These are phyloP conservation scores for Magnolia sinica DNA, from an alignment of 164 flowering plant genomes.

Conservation along the genomic window DNA sequence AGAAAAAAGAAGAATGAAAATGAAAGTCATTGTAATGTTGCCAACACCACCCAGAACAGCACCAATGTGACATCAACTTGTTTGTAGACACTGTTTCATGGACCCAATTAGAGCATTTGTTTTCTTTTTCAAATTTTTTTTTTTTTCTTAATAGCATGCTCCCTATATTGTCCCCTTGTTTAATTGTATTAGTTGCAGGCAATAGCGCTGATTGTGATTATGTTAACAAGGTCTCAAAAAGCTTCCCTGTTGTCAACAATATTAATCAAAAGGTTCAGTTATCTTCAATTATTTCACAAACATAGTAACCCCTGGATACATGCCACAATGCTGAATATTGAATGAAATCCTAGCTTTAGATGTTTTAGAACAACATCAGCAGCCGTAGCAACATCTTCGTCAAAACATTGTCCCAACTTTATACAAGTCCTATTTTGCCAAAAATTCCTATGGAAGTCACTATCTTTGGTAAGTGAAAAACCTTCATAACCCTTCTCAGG, in stretches of 20 bases:
- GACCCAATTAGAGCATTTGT: background rate
- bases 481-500: too few relatives aligned
- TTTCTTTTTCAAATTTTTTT: background rate
- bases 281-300: too few relatives aligned
- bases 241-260: too few relatives aligned
- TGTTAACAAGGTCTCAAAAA: background rate
- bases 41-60: background rate
- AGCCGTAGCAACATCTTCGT: too few relatives aligned
- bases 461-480: too few relatives aligned
- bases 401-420: too few relatives aligned
- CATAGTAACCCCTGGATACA: background rate
- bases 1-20: background rate
- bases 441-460: too few relatives aligned
- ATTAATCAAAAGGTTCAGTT: too few relatives aligned
- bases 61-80: background rate
- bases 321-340: background rate
- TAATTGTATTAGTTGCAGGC: background rate
- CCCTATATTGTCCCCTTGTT: background rate
- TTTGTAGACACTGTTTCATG: background rate
- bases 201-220: background rate
- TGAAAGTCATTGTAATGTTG: background rate
- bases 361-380: too few relatives aligned
- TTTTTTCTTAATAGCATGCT: too few relatives aligned
- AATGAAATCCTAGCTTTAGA: background rate
- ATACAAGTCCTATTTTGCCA: too few relatives aligned